Evolutionary conservation across 192 early-diverging fungal species (phyloP).

Genomic region (Coemansia sp.): DNA sequence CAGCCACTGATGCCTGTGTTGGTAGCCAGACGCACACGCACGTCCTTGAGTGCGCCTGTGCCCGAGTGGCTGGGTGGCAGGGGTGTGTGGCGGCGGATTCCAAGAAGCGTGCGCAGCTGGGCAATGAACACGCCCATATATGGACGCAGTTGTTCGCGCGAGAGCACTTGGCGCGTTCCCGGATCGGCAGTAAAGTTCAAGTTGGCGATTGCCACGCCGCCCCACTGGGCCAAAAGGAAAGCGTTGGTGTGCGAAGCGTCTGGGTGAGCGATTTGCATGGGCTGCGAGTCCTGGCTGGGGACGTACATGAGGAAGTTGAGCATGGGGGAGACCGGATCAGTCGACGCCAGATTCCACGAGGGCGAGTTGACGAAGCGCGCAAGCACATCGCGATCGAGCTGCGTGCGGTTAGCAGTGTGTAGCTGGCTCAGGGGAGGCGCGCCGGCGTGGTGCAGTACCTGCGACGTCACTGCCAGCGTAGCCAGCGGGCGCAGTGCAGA

Average conservation of each 20-base stretch:
- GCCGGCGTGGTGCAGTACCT: constrained; percentile 80
- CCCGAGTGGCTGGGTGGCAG: background rate
- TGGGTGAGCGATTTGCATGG: constrained; percentile 63
- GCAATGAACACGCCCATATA: constrained; percentile 76
- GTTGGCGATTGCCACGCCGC: constrained; percentile 75
- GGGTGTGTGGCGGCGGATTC: constrained; percentile 58
- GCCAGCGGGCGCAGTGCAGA: constrained; percentile 64
- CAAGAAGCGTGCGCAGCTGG: constrained; percentile 81
- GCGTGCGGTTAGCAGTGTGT: constrained; percentile 21
- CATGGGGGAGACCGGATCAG: constrained; percentile 72
- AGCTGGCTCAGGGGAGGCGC: constrained; percentile 67
- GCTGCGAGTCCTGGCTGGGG: constrained; percentile 62
- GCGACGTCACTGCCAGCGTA: constrained; percentile 73
- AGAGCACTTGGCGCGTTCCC: constrained; percentile 20
- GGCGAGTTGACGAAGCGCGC: constrained; percentile 93
- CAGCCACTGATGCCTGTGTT: constrained; percentile 70
- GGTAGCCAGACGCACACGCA: constrained; percentile 45
- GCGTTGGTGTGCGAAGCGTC: constrained; percentile 58
- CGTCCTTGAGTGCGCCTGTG: background rate
- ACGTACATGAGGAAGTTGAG: constrained; percentile 91
- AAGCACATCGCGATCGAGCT: constrained; percentile 66
- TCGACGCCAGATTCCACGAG: constrained; percentile 94
- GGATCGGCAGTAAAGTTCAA: constrained; percentile 7
- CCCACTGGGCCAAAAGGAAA: constrained; percentile 93
- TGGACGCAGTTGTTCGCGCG: constrained; percentile 57